A percentile compares a stretch with the other conserved stretches of the same genome.
These are phyloP conservation scores for Rosa rugosa DNA, from an alignment of 306 rosid genomes.

Conservation along the genomic window DNA sequence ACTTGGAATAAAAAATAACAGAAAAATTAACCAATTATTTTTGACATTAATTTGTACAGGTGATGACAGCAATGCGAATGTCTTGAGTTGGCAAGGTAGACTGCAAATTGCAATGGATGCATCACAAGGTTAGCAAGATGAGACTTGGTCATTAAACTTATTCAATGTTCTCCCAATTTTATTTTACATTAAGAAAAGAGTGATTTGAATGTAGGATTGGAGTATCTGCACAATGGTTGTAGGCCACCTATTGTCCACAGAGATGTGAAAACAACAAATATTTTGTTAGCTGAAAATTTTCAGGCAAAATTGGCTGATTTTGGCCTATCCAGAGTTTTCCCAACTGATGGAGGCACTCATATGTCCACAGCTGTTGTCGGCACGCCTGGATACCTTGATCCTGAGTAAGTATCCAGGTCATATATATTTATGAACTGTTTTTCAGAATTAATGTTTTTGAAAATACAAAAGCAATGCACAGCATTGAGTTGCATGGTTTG, in stretches of 20 bases:
- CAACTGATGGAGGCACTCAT: constrained; percentile 25
- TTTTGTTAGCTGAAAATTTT: constrained; percentile 34
- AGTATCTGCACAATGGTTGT: constrained; percentile 44
- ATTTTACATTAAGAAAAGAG: neutral
- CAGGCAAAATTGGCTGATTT: constrained; percentile 45
- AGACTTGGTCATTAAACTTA: neutral
- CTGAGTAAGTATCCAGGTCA: constrained; percentile 16
- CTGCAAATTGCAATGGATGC: too few relatives aligned
- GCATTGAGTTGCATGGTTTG: neutral
- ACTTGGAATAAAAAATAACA: neutral
- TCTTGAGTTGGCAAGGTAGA: too few relatives aligned
- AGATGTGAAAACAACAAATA: constrained; percentile 40
- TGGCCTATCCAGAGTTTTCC: constrained; percentile 37
- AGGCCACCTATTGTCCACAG: constrained; percentile 40
- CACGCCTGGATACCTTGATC: constrained; percentile 37
- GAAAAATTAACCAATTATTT: too few relatives aligned
- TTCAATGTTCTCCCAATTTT: neutral
- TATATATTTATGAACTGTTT: neutral
- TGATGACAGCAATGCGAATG: too few relatives aligned
- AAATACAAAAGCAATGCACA: neutral
- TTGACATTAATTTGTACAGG: neutral
- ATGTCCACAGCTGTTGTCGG: constrained; percentile 29
- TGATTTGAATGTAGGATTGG: constrained; percentile 31
- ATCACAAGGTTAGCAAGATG: too few relatives aligned
- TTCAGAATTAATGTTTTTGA: neutral